Evolutionary conservation across 2,329 filamentous ascomycete genomes (phyloP).

Genomic region (Incumbomyces delicatus): DNA sequence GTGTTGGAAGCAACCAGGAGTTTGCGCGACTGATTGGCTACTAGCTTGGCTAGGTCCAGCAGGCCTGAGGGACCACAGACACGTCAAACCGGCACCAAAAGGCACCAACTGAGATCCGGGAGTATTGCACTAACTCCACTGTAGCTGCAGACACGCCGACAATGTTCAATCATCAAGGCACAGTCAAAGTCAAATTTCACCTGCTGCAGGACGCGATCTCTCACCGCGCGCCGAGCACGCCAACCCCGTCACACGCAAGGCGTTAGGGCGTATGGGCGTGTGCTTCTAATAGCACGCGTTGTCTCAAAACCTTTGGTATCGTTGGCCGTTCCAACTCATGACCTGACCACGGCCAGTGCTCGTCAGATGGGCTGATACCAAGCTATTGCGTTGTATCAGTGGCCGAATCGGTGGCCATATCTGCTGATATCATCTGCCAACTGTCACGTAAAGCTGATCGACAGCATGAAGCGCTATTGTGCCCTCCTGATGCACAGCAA

Average conservation of each 20-base stretch:
- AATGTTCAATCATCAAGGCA: conserved; percentile 7
- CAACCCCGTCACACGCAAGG: neutral
- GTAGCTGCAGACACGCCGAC: neutral
- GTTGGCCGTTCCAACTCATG: conserved; percentile 4
- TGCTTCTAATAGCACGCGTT: neutral
- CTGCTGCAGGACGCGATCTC: neutral
- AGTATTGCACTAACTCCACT: neutral
- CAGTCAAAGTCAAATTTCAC: conserved; percentile 2
- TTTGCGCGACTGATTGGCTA: conserved; percentile 1
- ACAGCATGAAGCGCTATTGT: conserved; percentile 2
- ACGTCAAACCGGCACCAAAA: conserved; percentile 2
- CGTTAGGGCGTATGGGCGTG: too few relatives aligned
- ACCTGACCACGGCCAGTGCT: conserved; percentile 1
- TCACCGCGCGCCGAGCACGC: neutral
- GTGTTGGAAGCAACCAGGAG: conserved; percentile 4
- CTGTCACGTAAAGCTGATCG: neutral
- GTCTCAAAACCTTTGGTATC: conserved; percentile 2
- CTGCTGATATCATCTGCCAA: neutral
- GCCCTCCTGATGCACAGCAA: neutral
- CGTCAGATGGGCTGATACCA: conserved; percentile 4
- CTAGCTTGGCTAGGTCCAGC: neutral
- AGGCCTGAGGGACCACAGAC: conserved; percentile 5
- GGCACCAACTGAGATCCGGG: conserved; percentile 2
- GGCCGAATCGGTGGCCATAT: neutral
- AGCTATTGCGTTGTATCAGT: neutral